Percentiles rank a stretch among this genome's conserved stretches.
Evolutionary conservation across 2,329 filamentous ascomycete genomes (phyloP).

Genomic region (Apiospora aurea): DNA sequence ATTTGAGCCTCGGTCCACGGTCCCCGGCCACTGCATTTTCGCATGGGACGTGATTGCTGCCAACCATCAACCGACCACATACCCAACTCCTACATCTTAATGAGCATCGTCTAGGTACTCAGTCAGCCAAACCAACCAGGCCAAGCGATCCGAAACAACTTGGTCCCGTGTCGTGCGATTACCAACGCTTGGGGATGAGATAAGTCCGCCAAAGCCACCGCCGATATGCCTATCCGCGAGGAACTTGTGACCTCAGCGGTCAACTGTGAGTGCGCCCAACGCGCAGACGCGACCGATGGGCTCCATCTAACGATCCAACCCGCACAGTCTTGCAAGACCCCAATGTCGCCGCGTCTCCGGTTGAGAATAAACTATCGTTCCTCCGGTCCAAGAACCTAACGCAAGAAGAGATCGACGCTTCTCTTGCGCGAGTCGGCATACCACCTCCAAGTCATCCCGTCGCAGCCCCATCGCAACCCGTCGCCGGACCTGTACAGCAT

Average conservation of each 20-base stretch:
- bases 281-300: slow-evolving; percentile 21
- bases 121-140: background rate
- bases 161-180: background rate
- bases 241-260: slow-evolving; percentile 58
- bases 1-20: slow-evolving; percentile 8
- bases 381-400: slow-evolving; percentile 97
- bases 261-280: slow-evolving; percentile 37
- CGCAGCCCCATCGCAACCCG: slow-evolving; percentile 47
- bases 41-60: background rate
- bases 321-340: slow-evolving; percentile 91
- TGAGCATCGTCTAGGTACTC: background rate
- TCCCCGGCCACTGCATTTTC: slow-evolving; percentile 7
- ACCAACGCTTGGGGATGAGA: background rate
- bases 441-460: background rate
- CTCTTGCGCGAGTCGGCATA: slow-evolving; percentile 74
- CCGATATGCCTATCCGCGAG: slow-evolving; percentile 84
- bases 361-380: slow-evolving; percentile 92
- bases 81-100: background rate
- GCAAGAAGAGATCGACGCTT: slow-evolving; percentile 89
- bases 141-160: background rate
- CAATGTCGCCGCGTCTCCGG: slow-evolving; percentile 84
- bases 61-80: background rate
- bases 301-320: background rate
- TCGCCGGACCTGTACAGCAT: slow-evolving; percentile 54
- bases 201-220: slow-evolving; percentile 1